Percentiles rank a stretch among this genome's conserved stretches.
Evolutionary conservation across 345 rosid genomes (phyloP).

Genomic region (Linum usitatissimum): DNA sequence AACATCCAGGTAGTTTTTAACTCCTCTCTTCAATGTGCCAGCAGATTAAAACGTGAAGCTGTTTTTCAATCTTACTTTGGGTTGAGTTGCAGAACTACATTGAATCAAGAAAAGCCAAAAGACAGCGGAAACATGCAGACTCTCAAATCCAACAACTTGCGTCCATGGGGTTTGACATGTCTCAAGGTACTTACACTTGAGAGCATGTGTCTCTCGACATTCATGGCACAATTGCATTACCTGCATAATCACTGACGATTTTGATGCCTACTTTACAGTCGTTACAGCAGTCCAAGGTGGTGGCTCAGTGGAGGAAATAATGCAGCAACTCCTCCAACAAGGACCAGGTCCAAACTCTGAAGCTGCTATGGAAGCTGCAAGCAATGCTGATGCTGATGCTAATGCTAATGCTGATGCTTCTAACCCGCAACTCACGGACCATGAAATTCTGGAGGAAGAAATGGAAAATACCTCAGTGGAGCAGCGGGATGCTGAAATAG

Average conservation of each 20-base stretch:
- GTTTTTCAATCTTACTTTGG: neutral
- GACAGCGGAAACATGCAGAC: slow-evolving; percentile 25
- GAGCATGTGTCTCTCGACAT: neutral
- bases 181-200: slow-evolving; percentile 35
- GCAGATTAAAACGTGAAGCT: neutral
- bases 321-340: slow-evolving; percentile 37
- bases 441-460: slow-evolving; percentile 9
- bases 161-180: slow-evolving; percentile 83
- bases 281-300: slow-evolving; percentile 43
- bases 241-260: neutral
- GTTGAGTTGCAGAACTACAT: slow-evolving; percentile 39
- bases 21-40: slow-evolving; percentile 3
- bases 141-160: slow-evolving; percentile 48
- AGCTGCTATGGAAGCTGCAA: slow-evolving; percentile 5
- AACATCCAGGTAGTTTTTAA: slow-evolving; percentile 39
- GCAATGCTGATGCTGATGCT: neutral
- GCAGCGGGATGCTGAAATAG: slow-evolving; percentile 67
- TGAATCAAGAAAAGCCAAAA: slow-evolving; percentile 65
- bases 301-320: slow-evolving; percentile 36
- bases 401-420: slow-evolving; percentile 7
- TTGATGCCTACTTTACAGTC: slow-evolving; percentile 31
- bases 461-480: slow-evolving; percentile 19
- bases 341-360: slow-evolving; percentile 15
- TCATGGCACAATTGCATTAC: neutral
- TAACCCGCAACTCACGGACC: slow-evolving; percentile 1